Evolutionary conservation across 2,329 filamentous ascomycete species (phyloP), one percentile per base, ranked within the genome.

Genomic region (Pseudogymnoascus sp.): DNA sequence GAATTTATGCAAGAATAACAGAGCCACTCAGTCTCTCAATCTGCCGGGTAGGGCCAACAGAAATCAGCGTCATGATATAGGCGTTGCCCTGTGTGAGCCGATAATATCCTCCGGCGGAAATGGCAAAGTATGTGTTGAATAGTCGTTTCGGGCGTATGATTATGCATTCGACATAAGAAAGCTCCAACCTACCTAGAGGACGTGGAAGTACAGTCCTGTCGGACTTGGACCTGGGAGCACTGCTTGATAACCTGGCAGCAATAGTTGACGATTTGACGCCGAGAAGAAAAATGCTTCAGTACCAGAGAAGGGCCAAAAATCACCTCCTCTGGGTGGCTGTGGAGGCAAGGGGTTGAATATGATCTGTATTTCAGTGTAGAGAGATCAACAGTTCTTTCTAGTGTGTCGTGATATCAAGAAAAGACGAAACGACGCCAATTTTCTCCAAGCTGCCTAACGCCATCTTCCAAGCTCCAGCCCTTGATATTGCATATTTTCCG

Each of bases 401-500:
- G 12, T 28, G 42, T 28, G 16, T 16, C 11, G 23, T 30, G 23
- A 30, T 11, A 58, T 66, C 41, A 69, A 12, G 62, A 52, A 60
- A 72, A 72, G 9, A 71, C 80, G 73, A 96, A 97, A 3, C 80
- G 78, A 61, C 80, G 81, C 83, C 91, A 97, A 72, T 97, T 99
- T 23, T 76, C 77, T 0, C 83, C 86, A 63, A 97, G 78, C 62
- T 75, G 81, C 68, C 75, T 77, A 1, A 91, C 82, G 0, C 93
- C 93, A 4, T 91, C 80, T 49, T 88, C 81, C 63, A 96, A 73
- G 0, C 74, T 72, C 93, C 94, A 97, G 1, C 83, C 86, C 67
- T 92, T 94, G 52, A 92, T 79, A 58, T 82, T 74, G 71, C 93
- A 97, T 4, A 97, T 83, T 64, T 82, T 84, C n/a, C 87, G 79